Percentiles rank a stretch among this genome's conserved stretches.
phyloP scores from a whole-genome alignment of 176 grass and related monocot species.

The Carex pumila region DNA sequence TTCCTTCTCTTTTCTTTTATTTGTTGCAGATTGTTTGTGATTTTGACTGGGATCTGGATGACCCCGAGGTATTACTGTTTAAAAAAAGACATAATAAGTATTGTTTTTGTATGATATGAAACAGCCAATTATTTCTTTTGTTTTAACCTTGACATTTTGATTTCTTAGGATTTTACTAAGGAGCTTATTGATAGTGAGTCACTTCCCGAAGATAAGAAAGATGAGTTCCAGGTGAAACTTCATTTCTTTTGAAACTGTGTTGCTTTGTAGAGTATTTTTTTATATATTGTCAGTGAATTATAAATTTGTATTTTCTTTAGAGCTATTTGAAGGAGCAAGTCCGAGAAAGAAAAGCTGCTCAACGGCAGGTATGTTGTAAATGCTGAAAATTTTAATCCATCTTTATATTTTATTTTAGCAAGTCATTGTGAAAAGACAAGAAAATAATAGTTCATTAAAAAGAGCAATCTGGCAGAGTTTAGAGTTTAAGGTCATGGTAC shows the following conservation, averaged over 20 bases:
- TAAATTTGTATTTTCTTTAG: conserved; percentile 35
- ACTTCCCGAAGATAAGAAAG: conserved; percentile 72
- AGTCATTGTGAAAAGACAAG: neutral
- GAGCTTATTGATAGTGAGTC: conserved; percentile 49
- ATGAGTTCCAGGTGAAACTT: conserved; percentile 59
- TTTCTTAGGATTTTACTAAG: conserved; percentile 59
- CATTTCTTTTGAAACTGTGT: neutral
- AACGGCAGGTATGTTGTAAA: conserved; percentile 45
- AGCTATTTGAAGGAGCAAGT: conserved; percentile 74
- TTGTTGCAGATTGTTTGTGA: conserved; percentile 74
- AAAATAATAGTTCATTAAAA: neutral
- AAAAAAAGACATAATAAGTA: neutral
- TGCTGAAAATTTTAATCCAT: neutral
- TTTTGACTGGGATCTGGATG: conserved; percentile 79
- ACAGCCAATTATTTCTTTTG: neutral
- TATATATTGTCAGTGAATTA: neutral
- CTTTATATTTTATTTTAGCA: neutral
- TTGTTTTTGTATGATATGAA: neutral
- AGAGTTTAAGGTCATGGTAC: no score
- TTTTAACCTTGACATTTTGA: neutral
- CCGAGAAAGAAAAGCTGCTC: conserved; percentile 59
- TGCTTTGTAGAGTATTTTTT: neutral
- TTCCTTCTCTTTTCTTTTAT: conserved; percentile 14
- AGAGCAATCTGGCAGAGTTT: neutral
- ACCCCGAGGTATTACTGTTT: conserved; percentile 45